Evolutionary conservation across 768 basidiomycete genomes (phyloP), one percentile per base, ranked within the genome.

Genomic region (Auricularia sp.): DNA sequence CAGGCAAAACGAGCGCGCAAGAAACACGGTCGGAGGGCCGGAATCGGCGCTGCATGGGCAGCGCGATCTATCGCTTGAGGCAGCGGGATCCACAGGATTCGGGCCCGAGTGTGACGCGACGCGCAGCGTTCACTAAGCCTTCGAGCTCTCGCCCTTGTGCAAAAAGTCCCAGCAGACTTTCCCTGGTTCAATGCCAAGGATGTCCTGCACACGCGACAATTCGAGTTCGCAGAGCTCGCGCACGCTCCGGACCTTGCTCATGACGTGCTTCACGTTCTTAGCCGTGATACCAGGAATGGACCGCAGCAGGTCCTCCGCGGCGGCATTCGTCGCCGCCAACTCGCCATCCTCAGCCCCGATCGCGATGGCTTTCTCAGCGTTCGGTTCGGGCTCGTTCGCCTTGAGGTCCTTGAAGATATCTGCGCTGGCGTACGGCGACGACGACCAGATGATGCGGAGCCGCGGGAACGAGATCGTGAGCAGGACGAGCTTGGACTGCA

Each of bases 321-420:
- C 84, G 62, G 79, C 78, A 71, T 92, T 91, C 61, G 90, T 79
- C 0, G 87, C 89, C 0, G 76, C 81, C 2, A 86, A 82, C 0
- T 83, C 80, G 63, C 88, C 89, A 54, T 87, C 89, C 58, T 90
- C 92, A 0, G 89, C 87, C 7, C 96, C 97, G 24, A 94, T 80
- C 2, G 85, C 76, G 47, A 94, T 84, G 0, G 97, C 94, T 51
- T 83, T 83, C 14, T 77, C 71, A 8, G 86, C 82, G 67, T 96
- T 89, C 0, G 97, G 97, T 72, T 99, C 93, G 0, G 83, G 76
- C 58, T 84, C 83, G 69, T 88, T 86, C 37, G 76, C 67, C 71
- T 99, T 99, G 39, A 99, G 85, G 71, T 98, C 97, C 59, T 83
- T 85, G 79, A 98, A 95, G 64, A 98, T 94, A 65, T 94, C 89